Percentiles rank a stretch among this genome's conserved stretches.
phyloP scores from a whole-genome alignment of 2,329 filamentous ascomycete species.

The Aspergillus luchuensis region DNA sequence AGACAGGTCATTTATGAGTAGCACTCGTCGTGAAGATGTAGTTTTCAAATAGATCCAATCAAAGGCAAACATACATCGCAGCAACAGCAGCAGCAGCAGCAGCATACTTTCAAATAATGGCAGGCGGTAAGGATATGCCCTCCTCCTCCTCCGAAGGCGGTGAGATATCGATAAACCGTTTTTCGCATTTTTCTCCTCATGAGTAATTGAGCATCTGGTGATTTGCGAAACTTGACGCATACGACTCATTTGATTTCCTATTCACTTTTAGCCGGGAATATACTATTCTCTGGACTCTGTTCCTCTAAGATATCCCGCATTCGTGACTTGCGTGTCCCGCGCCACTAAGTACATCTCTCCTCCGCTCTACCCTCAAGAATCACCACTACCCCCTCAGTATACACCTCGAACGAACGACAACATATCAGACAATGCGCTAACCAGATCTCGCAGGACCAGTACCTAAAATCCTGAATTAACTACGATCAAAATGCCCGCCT shows the following conservation, averaged over 20 bases:
- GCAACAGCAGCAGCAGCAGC: not conserved
- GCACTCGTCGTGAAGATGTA: no score
- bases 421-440: not conserved
- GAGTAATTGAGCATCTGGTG: not conserved
- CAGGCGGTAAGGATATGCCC: not conserved
- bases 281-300: not conserved
- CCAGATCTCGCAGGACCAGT: not conserved
- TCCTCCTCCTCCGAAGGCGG: conserved; percentile 1
- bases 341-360: not conserved
- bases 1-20: no score
- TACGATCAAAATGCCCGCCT: conserved; percentile 37
- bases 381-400: not conserved
- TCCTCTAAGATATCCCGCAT: not conserved
- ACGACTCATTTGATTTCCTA: not conserved
- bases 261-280: not conserved
- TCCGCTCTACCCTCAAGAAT: not conserved
- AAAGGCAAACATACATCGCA: not conserved
- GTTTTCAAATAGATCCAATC: no score
- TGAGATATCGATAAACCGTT: conserved; percentile 6
- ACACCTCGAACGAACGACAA: not conserved
- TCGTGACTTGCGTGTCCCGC: not conserved
- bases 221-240: not conserved
- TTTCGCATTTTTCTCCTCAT: conserved; percentile 7
- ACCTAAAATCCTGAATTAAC: no score
- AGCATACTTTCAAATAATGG: not conserved